A percentile compares a stretch with the other conserved stretches of the same genome.
Evolutionary conservation across 306 rosid species (phyloP).

Genomic region (Ochetophila trinervis): DNA sequence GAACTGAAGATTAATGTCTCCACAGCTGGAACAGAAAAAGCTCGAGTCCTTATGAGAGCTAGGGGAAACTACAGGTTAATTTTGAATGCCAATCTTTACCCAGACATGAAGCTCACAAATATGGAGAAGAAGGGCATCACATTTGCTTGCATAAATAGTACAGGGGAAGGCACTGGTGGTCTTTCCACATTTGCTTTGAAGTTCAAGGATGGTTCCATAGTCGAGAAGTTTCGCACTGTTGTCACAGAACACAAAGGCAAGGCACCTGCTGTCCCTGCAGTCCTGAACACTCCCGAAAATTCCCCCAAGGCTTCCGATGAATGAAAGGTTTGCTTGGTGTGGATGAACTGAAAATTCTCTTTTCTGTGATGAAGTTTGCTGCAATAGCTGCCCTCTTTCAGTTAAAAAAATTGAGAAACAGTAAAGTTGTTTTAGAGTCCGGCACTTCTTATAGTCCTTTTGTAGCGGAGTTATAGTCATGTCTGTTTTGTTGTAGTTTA

Average conservation of each 20-base stretch:
- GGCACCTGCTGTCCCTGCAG: slow-evolving; percentile 28
- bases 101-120: slow-evolving; percentile 78
- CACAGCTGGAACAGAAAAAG: slow-evolving; percentile 47
- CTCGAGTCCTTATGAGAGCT: slow-evolving; percentile 79
- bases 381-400: slow-evolving; percentile 10
- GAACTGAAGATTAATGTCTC: slow-evolving; percentile 76
- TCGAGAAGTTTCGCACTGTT: slow-evolving; percentile 67
- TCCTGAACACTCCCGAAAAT: slow-evolving; percentile 71
- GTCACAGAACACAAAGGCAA: slow-evolving; percentile 62
- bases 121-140: slow-evolving; percentile 95
- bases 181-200: slow-evolving; percentile 88
- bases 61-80: slow-evolving; percentile 79
- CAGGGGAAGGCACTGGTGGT: slow-evolving; percentile 61
- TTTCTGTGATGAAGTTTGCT: slow-evolving; percentile 23
- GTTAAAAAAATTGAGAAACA: slow-evolving; percentile 14
- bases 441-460: slow-evolving; percentile 32
- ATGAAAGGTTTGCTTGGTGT: slow-evolving; percentile 21
- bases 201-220: slow-evolving; percentile 72
- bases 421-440: slow-evolving; percentile 26
- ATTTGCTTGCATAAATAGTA: slow-evolving; percentile 89
- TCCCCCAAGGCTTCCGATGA: slow-evolving; percentile 63
- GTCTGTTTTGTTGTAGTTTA: slow-evolving; percentile 47
- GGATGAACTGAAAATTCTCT: slow-evolving; percentile 11
- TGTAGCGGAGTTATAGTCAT: slow-evolving; percentile 42
- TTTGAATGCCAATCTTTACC: slow-evolving; percentile 80